Percentiles rank a stretch among this genome's conserved stretches.
phyloP scores from a whole-genome alignment of 352 stramenopile species.

The Globisporangium uncinulatum region DNA sequence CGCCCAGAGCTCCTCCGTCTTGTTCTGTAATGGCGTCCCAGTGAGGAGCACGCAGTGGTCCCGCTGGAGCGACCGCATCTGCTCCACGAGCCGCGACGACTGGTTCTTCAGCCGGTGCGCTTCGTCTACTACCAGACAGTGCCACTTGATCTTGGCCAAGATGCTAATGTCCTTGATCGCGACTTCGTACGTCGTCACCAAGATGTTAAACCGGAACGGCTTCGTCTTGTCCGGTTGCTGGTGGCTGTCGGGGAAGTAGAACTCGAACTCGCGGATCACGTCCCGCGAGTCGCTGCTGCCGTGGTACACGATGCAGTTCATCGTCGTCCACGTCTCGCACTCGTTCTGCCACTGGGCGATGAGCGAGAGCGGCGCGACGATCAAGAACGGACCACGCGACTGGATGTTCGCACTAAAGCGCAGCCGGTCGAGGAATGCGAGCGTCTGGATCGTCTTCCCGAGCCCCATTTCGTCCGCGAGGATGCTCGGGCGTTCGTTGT shows the following conservation, averaged over 20 bases:
- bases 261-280: constrained; percentile 95
- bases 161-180: constrained; percentile 87
- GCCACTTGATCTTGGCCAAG: constrained; percentile 95
- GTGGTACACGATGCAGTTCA: constrained; percentile 99
- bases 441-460: constrained; percentile 90
- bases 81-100: constrained; percentile 77
- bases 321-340: constrained; percentile 97
- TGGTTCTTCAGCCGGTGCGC: constrained; percentile 88
- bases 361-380: constrained; percentile 97
- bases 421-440: constrained; percentile 94
- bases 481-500: constrained; percentile 85
- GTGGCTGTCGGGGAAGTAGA: constrained; percentile 78
- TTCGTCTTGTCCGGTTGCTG: constrained; percentile 79
- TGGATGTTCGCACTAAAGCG: constrained; percentile 86
- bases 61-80: constrained; percentile 73
- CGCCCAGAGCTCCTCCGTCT: constrained; percentile 99
- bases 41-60: constrained; percentile 85
- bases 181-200: constrained; percentile 90
- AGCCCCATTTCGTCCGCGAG: constrained; percentile 91
- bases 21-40: constrained; percentile 93
- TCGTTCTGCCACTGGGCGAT: constrained; percentile 99
- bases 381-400: constrained; percentile 94
- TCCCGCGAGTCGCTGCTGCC: constrained; percentile 91
- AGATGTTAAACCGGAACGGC: constrained; percentile 85
- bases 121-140: constrained; percentile 86